A percentile compares a stretch with the other conserved stretches of the same genome.
Conservation (phyloP, 495 filamentous ascomycete genomes). For the Apiosordaria backusii region DNA sequence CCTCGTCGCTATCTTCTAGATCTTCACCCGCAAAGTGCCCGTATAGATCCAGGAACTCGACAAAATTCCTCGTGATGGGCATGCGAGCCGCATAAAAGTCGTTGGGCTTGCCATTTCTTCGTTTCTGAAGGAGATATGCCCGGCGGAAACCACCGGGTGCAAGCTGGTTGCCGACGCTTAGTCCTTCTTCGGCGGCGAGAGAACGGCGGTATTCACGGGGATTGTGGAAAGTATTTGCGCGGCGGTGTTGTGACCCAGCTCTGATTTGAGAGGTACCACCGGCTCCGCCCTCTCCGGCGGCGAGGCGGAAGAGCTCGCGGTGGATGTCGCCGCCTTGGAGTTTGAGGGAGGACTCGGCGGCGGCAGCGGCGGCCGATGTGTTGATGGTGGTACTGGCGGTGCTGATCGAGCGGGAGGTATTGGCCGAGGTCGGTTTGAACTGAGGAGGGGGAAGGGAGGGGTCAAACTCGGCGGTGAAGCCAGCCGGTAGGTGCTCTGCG, state of each 20-base stretch:
- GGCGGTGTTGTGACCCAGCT: slow-evolving; percentile 32
- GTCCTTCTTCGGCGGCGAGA: slow-evolving; percentile 26
- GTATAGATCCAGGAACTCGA: slow-evolving; percentile 67
- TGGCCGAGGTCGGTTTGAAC: slow-evolving; percentile 13
- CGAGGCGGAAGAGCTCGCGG: slow-evolving; percentile 63
- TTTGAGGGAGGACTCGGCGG: slow-evolving; percentile 53
- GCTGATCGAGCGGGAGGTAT: neutral
- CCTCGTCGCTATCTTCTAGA: slow-evolving; percentile 61
- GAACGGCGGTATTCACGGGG: slow-evolving; percentile 39
- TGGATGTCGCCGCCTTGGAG: slow-evolving; percentile 68
- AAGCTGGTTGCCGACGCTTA: slow-evolving; percentile 50
- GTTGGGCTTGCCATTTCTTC: slow-evolving; percentile 28
- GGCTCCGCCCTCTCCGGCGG: slow-evolving; percentile 46
- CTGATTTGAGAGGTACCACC: slow-evolving; percentile 13
- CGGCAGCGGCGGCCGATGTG: slow-evolving; percentile 32
- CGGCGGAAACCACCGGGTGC: slow-evolving; percentile 61
- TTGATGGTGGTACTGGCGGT: neutral
- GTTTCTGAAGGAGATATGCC: slow-evolving; percentile 51
- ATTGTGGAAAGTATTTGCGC: slow-evolving; percentile 58
- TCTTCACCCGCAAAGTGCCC: slow-evolving; percentile 71
- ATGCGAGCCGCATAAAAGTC: slow-evolving; percentile 39
- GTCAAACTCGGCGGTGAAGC: slow-evolving; percentile 45
- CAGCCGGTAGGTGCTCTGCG: slow-evolving; percentile 43
- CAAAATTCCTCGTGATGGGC: slow-evolving; percentile 61
- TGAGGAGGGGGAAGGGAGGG: slow-evolving; percentile 3